A percentile compares a stretch with the other conserved stretches of the same genome.
phyloP scores from a whole-genome alignment of 805 yeast genomes.

The Zygoascus bituminiphila region DNA sequence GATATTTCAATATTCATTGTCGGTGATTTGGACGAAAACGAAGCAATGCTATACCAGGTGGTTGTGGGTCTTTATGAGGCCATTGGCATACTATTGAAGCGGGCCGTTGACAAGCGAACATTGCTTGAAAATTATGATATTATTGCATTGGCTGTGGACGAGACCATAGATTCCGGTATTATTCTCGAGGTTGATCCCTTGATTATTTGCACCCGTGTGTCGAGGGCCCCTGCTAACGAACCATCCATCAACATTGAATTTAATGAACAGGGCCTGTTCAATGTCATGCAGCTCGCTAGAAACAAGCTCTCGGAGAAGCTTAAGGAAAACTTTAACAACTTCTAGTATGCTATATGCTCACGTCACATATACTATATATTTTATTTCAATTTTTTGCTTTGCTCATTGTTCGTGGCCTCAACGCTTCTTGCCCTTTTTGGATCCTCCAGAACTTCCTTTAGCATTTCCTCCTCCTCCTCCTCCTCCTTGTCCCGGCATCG shows the following conservation, averaged over 20 bases:
- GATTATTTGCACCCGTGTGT: slow-evolving; percentile 81
- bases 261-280: slow-evolving; percentile 45
- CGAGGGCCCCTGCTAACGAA: slow-evolving; percentile 76
- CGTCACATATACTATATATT: slow-evolving; percentile 14
- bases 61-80: slow-evolving; percentile 75
- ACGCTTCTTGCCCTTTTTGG: slow-evolving; percentile 9
- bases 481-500: not conserved
- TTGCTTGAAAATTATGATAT: slow-evolving; percentile 78
- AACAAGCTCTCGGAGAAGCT: slow-evolving; percentile 54
- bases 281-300: slow-evolving; percentile 82
- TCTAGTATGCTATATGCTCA: slow-evolving; percentile 1
- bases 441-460: slow-evolving; percentile 9
- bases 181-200: slow-evolving; percentile 84
- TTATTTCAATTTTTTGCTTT: not conserved
- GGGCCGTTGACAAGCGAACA: slow-evolving; percentile 66
- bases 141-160: slow-evolving; percentile 81
- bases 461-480: slow-evolving; percentile 11
- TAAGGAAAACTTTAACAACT: slow-evolving; percentile 30
- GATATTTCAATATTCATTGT: slow-evolving; percentile 68
- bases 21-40: slow-evolving; percentile 78
- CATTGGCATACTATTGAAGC: slow-evolving; percentile 61
- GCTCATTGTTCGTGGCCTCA: not conserved
- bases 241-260: slow-evolving; percentile 34
- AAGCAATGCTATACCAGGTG: slow-evolving; percentile 65
- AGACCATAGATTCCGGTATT: slow-evolving; percentile 88